Base-by-base conservation (phyloP, 352 stramenopile species). In the Pythium graminicola region DNA sequence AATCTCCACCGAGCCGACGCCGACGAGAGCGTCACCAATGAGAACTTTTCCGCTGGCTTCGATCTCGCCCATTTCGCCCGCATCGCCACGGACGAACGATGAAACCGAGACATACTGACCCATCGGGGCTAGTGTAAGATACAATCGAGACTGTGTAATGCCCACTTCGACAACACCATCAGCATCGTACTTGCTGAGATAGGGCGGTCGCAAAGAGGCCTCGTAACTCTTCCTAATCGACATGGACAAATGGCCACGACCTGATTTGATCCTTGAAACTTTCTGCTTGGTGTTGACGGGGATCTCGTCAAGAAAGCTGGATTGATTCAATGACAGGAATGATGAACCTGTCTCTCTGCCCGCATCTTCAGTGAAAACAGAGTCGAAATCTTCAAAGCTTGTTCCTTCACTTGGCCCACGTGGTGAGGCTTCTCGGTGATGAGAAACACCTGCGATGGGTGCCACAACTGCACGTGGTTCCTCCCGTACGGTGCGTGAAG, bases 41-140 rank as follows among this genome's bases (percentile, higher is more conserved):
- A 86, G 64, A 17, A 91, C 81, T 33, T 75, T 79, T 28, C 81
- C 78, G 45, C 77, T 88, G 26, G 64, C 45, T 53, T 92, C 78
- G 26, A 92, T 76, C 54, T 92, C 81, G 7, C 81, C 81, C 9
- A 38, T 29, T 19, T 70, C 50, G 2, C 76, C 81, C 31, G 43
- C 38, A n/a, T 75, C 61, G n/a, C 79, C 67, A 9, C 26, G 45
- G 16, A 84, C 69, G 23, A 87, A 89, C 6, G 78, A 83, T 8
- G 81, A 85, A 26, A 89, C 60, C 1, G 67, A 70, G 6, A 89
- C 70, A 17, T 69, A 64, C 1, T 63, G 70, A 13, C 73, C 76
- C 29, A 85, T 65, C 3, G 65, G 29, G 6, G 61, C 71, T 45
- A 89, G 65, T 24, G 81, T 88, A 23, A 91, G 56, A 47, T 70